phyloP scores from a whole-genome alignment of 192 early-diverging fungal species.

The Dimargaris xerosporica region DNA sequence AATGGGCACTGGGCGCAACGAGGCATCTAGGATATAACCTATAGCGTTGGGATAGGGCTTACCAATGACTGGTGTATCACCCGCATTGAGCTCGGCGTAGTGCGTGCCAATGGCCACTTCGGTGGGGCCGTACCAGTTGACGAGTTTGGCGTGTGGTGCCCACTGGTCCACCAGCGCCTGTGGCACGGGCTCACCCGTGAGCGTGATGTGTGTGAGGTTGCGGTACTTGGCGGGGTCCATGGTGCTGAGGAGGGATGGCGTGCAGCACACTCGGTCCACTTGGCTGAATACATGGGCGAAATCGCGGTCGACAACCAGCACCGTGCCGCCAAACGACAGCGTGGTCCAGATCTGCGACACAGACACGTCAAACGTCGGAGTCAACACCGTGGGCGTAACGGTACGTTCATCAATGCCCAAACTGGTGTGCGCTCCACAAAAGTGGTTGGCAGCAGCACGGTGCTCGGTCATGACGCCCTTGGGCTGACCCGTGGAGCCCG shows the following conservation, averaged over 20 bases:
- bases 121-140: slow-evolving; percentile 24
- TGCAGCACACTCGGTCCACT: too few relatives aligned
- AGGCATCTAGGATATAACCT: slow-evolving; percentile 19
- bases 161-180: not conserved
- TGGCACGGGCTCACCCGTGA: slow-evolving; percentile 6
- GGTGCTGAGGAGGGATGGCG: not conserved
- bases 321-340: not conserved
- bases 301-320: not conserved
- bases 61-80: slow-evolving; percentile 15
- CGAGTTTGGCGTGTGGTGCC: not conserved
- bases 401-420: not conserved
- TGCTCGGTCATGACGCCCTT: not conserved
- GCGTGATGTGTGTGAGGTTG: not conserved
- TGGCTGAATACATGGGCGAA: not conserved
- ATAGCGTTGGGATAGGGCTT: slow-evolving; percentile 11
- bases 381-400: not conserved
- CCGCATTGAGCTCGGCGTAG: not conserved
- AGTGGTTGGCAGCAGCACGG: not conserved
- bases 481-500: slow-evolving; percentile 4
- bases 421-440: not conserved
- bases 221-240: not conserved
- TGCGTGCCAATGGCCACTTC: slow-evolving; percentile 17
- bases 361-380: not conserved
- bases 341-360: not conserved
- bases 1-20: slow-evolving; percentile 14